Evolutionary conservation across 2,329 filamentous ascomycete genomes (phyloP).

Genomic region (Fusarium sp.): DNA sequence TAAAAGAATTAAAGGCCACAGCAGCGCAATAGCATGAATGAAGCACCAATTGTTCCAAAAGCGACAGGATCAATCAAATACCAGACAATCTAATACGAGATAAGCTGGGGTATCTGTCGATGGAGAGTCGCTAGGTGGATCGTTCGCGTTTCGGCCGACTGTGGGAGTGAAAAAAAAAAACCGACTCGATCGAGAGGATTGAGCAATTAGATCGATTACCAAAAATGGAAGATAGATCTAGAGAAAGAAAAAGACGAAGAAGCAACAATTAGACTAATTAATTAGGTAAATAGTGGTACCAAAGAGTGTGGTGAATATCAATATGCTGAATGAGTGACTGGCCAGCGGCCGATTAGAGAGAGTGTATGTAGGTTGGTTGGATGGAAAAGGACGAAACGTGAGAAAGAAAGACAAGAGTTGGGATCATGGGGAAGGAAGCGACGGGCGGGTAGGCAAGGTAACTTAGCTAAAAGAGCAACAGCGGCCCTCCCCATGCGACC

Average conservation of each 20-base stretch:
- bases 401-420: conserved; percentile 40
- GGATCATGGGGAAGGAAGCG: conserved; percentile 42
- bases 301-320: conserved; percentile 43
- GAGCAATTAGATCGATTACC: conserved; percentile 21
- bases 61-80: conserved; percentile 11
- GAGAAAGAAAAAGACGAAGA: conserved; percentile 29
- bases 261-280: conserved; percentile 26
- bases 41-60: conserved; percentile 20
- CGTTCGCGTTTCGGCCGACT: conserved; percentile 29
- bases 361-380: conserved; percentile 44
- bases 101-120: conserved; percentile 26
- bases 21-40: conserved; percentile 26
- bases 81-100: conserved; percentile 25
- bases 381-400: conserved; percentile 39
- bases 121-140: conserved; percentile 34
- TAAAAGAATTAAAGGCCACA: conserved; percentile 29
- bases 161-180: conserved; percentile 10
- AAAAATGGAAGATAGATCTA: conserved; percentile 26
- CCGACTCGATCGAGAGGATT: conserved; percentile 25
- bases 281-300: conserved; percentile 9
- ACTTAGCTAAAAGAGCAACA: conserved; percentile 38
- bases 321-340: conserved; percentile 45
- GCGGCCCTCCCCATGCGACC: conserved; percentile 42
- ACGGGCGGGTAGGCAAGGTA: conserved; percentile 46
- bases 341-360: conserved; percentile 46